Conservation (phyloP, 176 grass and related monocot species). For the Eleusine coracana region DNA sequence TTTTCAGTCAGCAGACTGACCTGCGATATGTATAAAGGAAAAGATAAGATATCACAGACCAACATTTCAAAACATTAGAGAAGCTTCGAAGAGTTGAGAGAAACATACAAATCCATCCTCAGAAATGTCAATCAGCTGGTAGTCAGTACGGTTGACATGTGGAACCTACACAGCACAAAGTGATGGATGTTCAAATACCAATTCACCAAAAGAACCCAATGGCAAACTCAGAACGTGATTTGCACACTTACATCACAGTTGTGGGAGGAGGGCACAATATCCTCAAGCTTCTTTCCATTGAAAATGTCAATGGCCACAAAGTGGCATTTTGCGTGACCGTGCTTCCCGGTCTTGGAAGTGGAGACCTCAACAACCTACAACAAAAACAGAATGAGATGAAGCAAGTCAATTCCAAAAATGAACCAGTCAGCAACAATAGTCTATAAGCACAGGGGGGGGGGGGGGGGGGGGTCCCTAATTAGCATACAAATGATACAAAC, state of each 20-base stretch:
- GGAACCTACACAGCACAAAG: constrained; percentile 48
- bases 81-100: neutral
- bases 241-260: constrained; percentile 64
- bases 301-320: constrained; percentile 77
- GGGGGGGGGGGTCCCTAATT: neutral
- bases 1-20: constrained; percentile 73
- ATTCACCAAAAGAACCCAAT: neutral
- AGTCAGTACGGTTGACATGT: constrained; percentile 69
- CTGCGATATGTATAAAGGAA: constrained; percentile 26
- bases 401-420: neutral
- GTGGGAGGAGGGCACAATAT: constrained; percentile 75
- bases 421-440: neutral
- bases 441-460: neutral
- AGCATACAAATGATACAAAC: neutral
- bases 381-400: neutral
- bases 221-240: neutral
- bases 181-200: constrained; percentile 13
- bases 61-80: constrained; percentile 13
- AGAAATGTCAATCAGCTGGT: constrained; percentile 79
- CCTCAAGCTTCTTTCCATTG: constrained; percentile 74
- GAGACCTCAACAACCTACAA: constrained; percentile 79
- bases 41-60: neutral
- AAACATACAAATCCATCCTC: constrained; percentile 72
- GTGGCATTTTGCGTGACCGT: constrained; percentile 76
- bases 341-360: constrained; percentile 77